Evolutionary conservation across 495 filamentous ascomycete genomes (phyloP), one percentile per base, ranked within the genome.

Genomic region (Xylaria grammica): DNA sequence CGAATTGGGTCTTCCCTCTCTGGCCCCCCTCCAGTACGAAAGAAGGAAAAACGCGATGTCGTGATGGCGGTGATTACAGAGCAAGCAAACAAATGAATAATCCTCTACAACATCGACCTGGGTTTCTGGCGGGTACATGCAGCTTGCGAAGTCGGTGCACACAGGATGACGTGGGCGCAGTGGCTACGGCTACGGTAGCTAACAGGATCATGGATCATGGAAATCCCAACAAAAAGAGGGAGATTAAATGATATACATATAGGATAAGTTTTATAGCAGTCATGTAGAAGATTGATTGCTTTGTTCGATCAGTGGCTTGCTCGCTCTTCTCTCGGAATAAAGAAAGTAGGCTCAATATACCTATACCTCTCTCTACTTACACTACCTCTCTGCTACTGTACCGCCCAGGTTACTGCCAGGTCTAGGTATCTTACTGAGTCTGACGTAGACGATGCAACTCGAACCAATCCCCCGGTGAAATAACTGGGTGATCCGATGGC

Each of bases 401-500:
- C n/a, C n/a, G n/a, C n/a, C n/a, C n/a, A n/a, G n/a, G n/a, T n/a
- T n/a, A n/a, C n/a, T n/a, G n/a, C n/a, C n/a, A n/a, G n/a, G n/a
- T n/a, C 10, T 26, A 55, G 19, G 9, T 38, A 55, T 36, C 10
- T 15, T 56, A 34, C 42, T 34, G 13, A 22, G 29, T 59, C 56
- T 59, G 56, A 59, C 56, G 56, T 59, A 59, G 56, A 36, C 30
- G 17, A 45, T 20, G 34, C 40, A 34, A 30, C 38, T n/a, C 9
- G 17, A 44, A 4, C 5, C 8, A 13, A n/a, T 10, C 9, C 8
- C 17, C 5, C 7, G 20, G 11, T 32, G 32, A 22, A 22, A 22
- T 48, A 24, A 24, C 42, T 15, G 27, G 26, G 40, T 46, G n/a
- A 59, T 48, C 42, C 55, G 42, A 59, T 7, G 13, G 1, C n/a